Conservation (phyloP, 1,139 yeast genomes). For the Blastobotrys buckinghamii region DNA sequence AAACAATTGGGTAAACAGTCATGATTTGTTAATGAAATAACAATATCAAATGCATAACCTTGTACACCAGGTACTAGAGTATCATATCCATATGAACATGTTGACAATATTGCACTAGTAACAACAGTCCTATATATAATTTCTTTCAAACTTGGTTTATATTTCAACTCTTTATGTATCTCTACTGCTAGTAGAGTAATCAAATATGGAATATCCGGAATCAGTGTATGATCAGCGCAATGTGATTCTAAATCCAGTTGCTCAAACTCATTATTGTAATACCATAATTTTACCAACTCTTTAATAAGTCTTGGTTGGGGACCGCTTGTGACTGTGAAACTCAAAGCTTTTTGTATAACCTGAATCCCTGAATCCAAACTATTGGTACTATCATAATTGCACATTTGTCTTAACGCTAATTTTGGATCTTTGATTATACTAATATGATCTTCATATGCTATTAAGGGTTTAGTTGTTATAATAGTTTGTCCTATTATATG, state of each 20-base stretch:
- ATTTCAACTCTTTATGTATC: not conserved
- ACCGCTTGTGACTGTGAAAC: no score
- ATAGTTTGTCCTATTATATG: no score
- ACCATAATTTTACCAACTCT: not conserved
- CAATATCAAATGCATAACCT: constrained; percentile 7
- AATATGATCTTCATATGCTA: no score
- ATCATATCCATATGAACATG: not conserved
- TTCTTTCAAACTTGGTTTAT: not conserved
- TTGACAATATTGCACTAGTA: not conserved
- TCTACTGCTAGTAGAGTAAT: not conserved
- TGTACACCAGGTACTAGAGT: not conserved
- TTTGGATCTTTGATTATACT: no score
- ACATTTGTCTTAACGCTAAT: no score
- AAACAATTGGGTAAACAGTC: constrained; percentile 7
- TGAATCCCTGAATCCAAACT: no score
- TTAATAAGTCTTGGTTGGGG: no score
- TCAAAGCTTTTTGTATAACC: no score
- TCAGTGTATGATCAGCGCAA: not conserved
- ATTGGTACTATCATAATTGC: no score
- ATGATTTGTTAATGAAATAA: constrained; percentile 4
- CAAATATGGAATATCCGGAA: no score
- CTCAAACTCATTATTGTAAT: not conserved
- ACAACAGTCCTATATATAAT: not conserved
- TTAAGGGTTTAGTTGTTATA: no score
- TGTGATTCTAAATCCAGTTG: not conserved